Conservation (phyloP, 2,329 filamentous ascomycete genomes). For the Grosmannia serpens region DNA sequence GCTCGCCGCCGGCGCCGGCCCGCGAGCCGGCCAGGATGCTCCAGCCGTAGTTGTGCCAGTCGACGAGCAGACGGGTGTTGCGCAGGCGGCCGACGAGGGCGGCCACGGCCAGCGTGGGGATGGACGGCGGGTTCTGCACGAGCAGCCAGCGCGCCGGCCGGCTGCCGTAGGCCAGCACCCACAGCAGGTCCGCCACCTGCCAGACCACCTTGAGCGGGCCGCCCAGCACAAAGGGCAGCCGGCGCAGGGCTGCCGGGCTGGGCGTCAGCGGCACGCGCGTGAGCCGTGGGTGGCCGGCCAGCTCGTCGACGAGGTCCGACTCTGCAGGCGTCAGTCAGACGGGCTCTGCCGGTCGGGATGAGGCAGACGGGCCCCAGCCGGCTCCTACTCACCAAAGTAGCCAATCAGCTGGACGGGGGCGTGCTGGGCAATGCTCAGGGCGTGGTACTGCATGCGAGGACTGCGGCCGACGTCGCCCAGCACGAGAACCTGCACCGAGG, state of each 20-base stretch:
- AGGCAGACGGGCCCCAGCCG: no score
- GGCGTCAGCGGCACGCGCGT: constrained; percentile 57
- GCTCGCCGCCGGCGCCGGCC: constrained; percentile 27
- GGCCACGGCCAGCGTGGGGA: constrained; percentile 75
- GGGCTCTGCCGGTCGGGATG: not conserved
- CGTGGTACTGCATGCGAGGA: constrained; percentile 98
- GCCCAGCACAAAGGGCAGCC: constrained; percentile 62
- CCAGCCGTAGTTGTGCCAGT: constrained; percentile 99
- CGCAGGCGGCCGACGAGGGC: constrained; percentile 62
- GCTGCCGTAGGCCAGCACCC: constrained; percentile 61
- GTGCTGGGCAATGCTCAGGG: constrained; percentile 76
- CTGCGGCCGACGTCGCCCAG: constrained; percentile 92
- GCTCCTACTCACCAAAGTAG: constrained; percentile 54
- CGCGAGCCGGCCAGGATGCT: constrained; percentile 65
- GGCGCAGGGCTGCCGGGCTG: constrained; percentile 56
- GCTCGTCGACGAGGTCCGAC: constrained; percentile 68
- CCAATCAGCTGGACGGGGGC: constrained; percentile 78
- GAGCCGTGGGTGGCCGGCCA: constrained; percentile 58
- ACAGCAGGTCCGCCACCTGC: constrained; percentile 63
- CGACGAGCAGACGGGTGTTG: constrained; percentile 72
- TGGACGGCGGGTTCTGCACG: constrained; percentile 78
- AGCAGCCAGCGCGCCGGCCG: constrained; percentile 74
- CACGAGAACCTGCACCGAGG: constrained; percentile 68
- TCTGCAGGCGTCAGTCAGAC: constrained; percentile 33
- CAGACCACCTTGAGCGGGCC: constrained; percentile 78